A percentile compares a stretch with the other conserved stretches of the same genome.
phyloP scores from a whole-genome alignment of 2,329 filamentous ascomycete species.

The Onygenales sp. region DNA sequence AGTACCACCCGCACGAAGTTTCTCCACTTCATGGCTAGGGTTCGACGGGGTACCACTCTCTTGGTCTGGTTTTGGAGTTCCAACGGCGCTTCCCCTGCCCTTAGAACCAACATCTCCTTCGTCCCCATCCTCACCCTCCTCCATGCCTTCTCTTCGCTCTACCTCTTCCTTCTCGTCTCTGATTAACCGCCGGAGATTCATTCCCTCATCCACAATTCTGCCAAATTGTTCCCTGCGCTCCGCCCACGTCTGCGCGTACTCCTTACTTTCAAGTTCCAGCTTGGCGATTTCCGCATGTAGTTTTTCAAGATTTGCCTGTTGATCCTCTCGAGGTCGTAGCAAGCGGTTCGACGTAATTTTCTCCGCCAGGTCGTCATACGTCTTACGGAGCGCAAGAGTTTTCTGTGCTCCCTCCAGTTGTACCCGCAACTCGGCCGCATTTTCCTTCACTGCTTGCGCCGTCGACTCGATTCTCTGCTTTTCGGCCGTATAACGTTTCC shows the following conservation, averaged over 20 bases:
- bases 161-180: conserved; percentile 94
- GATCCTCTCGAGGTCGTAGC: conserved; percentile 75
- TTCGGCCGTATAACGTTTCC: conserved; percentile 71
- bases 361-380: conserved; percentile 79
- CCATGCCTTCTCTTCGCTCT: conserved; percentile 74
- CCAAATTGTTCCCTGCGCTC: conserved; percentile 81
- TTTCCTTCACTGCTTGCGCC: conserved; percentile 66
- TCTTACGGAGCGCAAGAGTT: conserved; percentile 67
- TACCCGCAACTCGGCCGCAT: conserved; percentile 60
- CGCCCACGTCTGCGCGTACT: conserved; percentile 73
- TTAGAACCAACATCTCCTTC: conserved; percentile 42
- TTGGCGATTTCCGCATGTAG: conserved; percentile 82
- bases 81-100: conserved; percentile 38
- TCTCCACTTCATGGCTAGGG: conserved; percentile 25
- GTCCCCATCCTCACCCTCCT: conserved; percentile 51
- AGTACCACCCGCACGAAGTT: conserved; percentile 15
- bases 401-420: conserved; percentile 68
- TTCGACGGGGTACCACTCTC: conserved; percentile 32
- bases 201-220: conserved; percentile 82
- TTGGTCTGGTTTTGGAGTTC: conserved; percentile 41
- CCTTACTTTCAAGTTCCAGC: conserved; percentile 71
- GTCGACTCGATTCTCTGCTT: conserved; percentile 70
- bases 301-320: conserved; percentile 66
- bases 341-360: conserved; percentile 75
- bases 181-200: conserved; percentile 73